Conservation (phyloP, 1,284 basidiomycete species). For the Cronartium quercuum region DNA sequence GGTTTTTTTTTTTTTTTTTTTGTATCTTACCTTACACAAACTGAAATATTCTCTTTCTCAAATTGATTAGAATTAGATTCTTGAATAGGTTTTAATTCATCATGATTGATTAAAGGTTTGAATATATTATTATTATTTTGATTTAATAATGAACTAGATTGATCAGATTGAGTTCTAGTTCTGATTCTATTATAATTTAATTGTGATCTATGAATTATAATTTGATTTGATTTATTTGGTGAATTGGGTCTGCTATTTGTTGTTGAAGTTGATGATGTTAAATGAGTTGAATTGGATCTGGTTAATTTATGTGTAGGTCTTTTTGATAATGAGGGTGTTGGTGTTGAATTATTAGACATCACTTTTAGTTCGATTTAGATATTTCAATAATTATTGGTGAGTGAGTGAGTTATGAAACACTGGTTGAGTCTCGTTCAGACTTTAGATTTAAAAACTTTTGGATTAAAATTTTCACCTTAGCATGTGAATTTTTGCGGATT, state of each 20-base stretch:
- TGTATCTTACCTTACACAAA: slow-evolving; percentile 37
- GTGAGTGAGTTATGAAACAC: too few species aligned
- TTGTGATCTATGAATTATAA: slow-evolving; percentile 1
- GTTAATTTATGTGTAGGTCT: slow-evolving; percentile 5
- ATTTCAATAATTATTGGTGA: too few species aligned
- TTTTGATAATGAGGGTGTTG: not conserved
- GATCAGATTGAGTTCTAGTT: not conserved
- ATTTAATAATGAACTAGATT: not conserved
- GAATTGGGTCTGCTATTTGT: not conserved
- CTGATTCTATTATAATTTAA: not conserved
- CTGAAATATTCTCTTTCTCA: slow-evolving; percentile 31
- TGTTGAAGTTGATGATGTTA: not conserved
- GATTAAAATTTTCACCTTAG: too few species aligned
- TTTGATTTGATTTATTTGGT: not conserved
- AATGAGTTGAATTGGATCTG: not conserved
- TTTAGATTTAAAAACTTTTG: too few species aligned
- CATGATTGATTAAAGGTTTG: not conserved
- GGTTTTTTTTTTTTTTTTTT: too few species aligned
- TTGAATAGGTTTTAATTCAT: not conserved
- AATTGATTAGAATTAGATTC: not conserved
- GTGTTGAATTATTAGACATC: not conserved
- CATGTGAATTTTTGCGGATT: too few species aligned
- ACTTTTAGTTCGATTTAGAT: not conserved
- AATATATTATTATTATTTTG: not conserved
- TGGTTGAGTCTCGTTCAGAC: too few species aligned